A percentile compares a stretch with the other conserved stretches of the same genome.
These are phyloP conservation scores for Entomophthora muscae DNA, from an alignment of 371 early-diverging fungal species.

Conservation along the genomic window DNA sequence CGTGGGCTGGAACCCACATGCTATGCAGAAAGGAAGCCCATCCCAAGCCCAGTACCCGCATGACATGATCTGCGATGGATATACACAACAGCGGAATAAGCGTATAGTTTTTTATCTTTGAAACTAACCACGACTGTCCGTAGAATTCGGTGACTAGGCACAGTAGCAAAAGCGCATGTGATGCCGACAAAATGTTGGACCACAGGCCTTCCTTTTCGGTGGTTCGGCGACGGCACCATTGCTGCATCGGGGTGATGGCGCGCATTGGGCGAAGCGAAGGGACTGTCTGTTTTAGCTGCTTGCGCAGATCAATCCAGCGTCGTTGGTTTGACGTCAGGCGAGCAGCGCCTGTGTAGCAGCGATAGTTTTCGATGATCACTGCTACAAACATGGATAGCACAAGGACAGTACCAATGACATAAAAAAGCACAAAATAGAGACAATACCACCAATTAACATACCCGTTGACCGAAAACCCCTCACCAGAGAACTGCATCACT, in stretches of 20 bases:
- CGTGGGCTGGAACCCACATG: constrained; percentile 18
- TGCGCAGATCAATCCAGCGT: constrained; percentile 49
- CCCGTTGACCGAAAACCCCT: background rate
- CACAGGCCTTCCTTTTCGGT: constrained; percentile 24
- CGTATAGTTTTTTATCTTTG: constrained; percentile 15
- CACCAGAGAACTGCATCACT: constrained; percentile 24
- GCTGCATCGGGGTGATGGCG: constrained; percentile 18
- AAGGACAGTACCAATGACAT: constrained; percentile 39
- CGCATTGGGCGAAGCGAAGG: constrained; percentile 26
- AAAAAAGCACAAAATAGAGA: constrained; percentile 44
- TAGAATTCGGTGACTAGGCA: constrained; percentile 30
- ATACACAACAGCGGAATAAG: constrained; percentile 10
- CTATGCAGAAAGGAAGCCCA: constrained; percentile 12
- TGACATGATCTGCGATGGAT: background rate
- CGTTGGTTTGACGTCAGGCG: constrained; percentile 46
- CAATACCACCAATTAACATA: constrained; percentile 30
- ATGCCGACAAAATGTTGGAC: constrained; percentile 22
- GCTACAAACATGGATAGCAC: constrained; percentile 47
- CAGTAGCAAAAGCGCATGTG: constrained; percentile 29
- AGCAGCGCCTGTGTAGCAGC: constrained; percentile 37
- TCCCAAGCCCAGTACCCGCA: background rate
- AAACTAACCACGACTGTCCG: background rate
- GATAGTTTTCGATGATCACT: constrained; percentile 46
- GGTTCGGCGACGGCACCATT: constrained; percentile 24
- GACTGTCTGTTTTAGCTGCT: constrained; percentile 18